These are phyloP conservation scores for Tuber umbilicatum DNA, from an alignment of 495 filamentous ascomycete species.

Conservation along the genomic window DNA sequence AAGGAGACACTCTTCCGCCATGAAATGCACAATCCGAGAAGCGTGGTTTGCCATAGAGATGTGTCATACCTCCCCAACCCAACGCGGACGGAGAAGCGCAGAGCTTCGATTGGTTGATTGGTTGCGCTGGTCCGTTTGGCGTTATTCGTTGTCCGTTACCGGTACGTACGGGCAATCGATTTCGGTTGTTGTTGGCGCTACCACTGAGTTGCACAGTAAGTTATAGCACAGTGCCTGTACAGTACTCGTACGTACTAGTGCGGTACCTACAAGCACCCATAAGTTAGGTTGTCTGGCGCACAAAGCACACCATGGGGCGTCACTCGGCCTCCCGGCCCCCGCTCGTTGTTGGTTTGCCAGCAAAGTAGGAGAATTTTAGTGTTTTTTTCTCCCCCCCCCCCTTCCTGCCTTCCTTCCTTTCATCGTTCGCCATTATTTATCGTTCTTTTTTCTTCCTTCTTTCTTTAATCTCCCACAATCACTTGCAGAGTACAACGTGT, in stretches of 20 bases:
- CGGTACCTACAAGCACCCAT: no score
- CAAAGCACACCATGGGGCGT: not conserved
- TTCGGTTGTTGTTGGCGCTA: not conserved
- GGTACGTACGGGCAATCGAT: not conserved
- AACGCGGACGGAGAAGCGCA: no score
- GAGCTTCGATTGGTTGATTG: not conserved
- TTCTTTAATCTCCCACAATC: not conserved
- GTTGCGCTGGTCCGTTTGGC: not conserved
- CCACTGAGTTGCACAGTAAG: not conserved
- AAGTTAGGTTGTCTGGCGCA: no score
- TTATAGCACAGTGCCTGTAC: no score
- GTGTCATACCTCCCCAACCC: no score
- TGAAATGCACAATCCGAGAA: not conserved
- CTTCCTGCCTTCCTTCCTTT: not conserved
- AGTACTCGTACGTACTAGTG: no score
- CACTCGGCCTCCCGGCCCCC: no score
- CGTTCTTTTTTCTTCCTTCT: not conserved
- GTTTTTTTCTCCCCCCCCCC: not conserved
- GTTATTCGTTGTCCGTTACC: not conserved
- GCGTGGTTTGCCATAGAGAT: not conserved
- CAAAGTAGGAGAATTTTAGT: not conserved
- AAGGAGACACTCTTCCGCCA: not conserved
- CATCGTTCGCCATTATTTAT: not conserved
- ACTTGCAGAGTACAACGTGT: not conserved
- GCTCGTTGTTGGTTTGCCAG: not conserved